phyloP scores from a whole-genome alignment of 441 rosid genomes.

The Daphne laureola region DNA sequence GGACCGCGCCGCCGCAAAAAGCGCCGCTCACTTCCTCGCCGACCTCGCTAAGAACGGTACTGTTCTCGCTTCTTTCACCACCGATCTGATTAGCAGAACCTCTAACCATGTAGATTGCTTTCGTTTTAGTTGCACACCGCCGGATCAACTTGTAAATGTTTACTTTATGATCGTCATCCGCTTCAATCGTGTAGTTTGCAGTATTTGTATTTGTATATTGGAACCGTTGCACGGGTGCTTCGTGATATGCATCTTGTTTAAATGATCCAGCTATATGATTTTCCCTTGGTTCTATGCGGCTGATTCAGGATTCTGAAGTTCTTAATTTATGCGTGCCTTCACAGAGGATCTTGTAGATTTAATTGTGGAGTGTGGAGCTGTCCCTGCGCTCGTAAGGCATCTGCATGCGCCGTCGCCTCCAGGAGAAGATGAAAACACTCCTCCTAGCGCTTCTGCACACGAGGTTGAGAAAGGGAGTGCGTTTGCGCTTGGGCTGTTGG shows the following conservation, averaged over 20 bases:
- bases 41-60: constrained; percentile 47
- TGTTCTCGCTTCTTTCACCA: background rate
- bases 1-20: constrained; percentile 35
- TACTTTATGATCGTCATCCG: too few relatives aligned
- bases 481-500: constrained; percentile 45
- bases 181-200: background rate
- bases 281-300: background rate
- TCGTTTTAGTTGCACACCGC: background rate
- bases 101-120: background rate
- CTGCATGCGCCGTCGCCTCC: constrained; percentile 30
- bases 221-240: background rate
- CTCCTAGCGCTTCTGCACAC: constrained; percentile 28
- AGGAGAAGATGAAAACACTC: constrained; percentile 10
- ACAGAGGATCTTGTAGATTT: constrained; percentile 41
- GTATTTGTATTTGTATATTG: background rate
- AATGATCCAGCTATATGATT: background rate
- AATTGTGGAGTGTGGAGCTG: constrained; percentile 50
- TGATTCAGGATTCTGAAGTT: background rate
- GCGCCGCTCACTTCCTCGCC: constrained; percentile 34
- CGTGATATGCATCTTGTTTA: too few relatives aligned
- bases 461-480: constrained; percentile 57
- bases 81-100: background rate
- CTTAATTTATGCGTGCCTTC: background rate
- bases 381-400: constrained; percentile 44
- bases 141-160: background rate